Percentiles rank a stretch among this genome's conserved stretches.
Conservation (phyloP, 2,329 filamentous ascomycete genomes). For the Leptographium lundbergii region DNA sequence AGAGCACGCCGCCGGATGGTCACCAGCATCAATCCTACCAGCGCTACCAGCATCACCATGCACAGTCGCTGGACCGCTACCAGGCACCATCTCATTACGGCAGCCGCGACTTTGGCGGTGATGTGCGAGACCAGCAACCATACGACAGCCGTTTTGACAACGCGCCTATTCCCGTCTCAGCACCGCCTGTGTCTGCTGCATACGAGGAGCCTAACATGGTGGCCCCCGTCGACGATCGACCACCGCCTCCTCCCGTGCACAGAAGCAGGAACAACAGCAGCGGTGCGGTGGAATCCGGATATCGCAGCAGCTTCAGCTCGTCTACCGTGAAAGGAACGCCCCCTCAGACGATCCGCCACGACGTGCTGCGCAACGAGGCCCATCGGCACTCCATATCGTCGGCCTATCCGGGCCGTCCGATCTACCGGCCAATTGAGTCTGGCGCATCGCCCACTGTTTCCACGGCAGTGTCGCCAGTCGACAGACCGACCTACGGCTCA, state of each 20-base stretch:
- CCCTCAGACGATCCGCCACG: slow-evolving; percentile 40
- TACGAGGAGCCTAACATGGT: slow-evolving; percentile 3
- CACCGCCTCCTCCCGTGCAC: slow-evolving; percentile 45
- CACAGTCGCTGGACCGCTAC: slow-evolving; percentile 1
- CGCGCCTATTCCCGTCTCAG: neutral
- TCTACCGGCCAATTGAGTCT: slow-evolving; percentile 38
- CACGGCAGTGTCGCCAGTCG: neutral
- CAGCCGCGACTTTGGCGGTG: neutral
- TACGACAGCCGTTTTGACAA: slow-evolving; percentile 17
- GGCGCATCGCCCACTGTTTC: slow-evolving; percentile 3
- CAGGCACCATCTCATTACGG: slow-evolving; percentile 5
- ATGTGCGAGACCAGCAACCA: slow-evolving; percentile 6
- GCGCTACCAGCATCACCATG: neutral
- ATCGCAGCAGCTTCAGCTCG: slow-evolving; percentile 27
- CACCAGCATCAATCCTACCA: neutral
- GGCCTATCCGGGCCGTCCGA: slow-evolving; percentile 39
- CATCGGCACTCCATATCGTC: slow-evolving; percentile 35
- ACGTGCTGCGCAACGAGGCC: slow-evolving; percentile 44
- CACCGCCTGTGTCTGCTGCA: neutral
- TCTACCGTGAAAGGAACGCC: slow-evolving; percentile 28
- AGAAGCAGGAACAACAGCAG: slow-evolving; percentile 33
- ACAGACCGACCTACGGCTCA: slow-evolving; percentile 13
- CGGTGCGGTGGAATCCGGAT: slow-evolving; percentile 26
- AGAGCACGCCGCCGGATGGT: slow-evolving; percentile 26
- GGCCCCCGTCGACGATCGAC: slow-evolving; percentile 24